Evolutionary conservation across 352 stramenopile species (phyloP).

Genomic region (Thraustochytrium sp.): DNA sequence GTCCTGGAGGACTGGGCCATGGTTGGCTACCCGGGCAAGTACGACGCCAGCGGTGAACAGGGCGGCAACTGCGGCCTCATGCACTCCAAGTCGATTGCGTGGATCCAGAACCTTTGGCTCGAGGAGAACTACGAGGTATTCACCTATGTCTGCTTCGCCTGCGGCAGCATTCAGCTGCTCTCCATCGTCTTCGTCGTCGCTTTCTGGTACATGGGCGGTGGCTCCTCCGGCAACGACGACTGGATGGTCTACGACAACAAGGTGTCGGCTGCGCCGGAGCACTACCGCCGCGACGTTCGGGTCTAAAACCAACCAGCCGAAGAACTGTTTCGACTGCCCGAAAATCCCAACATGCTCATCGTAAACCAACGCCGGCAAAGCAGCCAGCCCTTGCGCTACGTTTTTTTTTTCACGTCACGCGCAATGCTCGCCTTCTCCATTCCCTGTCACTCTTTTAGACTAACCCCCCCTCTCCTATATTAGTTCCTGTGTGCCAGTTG

Average conservation of each 20-base stretch:
- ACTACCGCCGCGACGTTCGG: neutral
- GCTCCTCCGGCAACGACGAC: neutral
- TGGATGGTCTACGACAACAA: slow-evolving; percentile 25
- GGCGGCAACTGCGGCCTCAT: slow-evolving; percentile 10
- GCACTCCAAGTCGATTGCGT: neutral
- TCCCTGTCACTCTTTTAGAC: too few species aligned
- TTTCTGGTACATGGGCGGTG: neutral
- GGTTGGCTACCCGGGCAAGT: neutral
- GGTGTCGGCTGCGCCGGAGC: neutral
- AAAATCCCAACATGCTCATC: too few species aligned
- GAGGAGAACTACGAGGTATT: neutral
- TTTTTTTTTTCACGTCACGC: too few species aligned
- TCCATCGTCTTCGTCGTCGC: neutral
- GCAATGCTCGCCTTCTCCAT: too few species aligned
- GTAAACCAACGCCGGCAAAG: too few species aligned
- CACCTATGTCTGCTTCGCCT: neutral
- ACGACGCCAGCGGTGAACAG: neutral
- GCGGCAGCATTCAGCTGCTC: neutral
- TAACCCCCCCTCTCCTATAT: too few species aligned
- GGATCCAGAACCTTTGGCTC: slow-evolving; percentile 23
- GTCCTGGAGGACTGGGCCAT: neutral
- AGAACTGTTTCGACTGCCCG: neutral
- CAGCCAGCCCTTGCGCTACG: too few species aligned
- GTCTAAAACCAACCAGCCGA: neutral
- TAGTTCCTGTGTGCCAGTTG: too few species aligned